phyloP scores from a whole-genome alignment of 352 stramenopile species.

The Globisporangium paddicum region DNA sequence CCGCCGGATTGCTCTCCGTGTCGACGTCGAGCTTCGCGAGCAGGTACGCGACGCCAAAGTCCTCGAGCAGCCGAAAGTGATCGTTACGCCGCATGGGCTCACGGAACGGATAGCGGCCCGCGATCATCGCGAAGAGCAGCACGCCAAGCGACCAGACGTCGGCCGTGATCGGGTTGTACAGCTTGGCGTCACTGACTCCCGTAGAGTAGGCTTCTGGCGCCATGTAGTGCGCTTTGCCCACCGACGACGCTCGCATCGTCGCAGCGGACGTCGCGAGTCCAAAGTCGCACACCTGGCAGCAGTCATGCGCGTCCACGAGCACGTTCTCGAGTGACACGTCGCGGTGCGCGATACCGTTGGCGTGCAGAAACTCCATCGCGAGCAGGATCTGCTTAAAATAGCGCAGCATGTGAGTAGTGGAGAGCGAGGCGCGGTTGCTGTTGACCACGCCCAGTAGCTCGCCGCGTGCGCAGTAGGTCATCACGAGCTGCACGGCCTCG shows the following conservation, averaged over 20 bases:
- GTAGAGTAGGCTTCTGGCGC: conserved; percentile 54
- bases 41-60: conserved; percentile 61
- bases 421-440: conserved; percentile 27
- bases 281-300: conserved; percentile 80
- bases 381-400: conserved; percentile 68
- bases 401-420: conserved; percentile 24
- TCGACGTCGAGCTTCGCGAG: conserved; percentile 65
- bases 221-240: conserved; percentile 82
- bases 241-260: conserved; percentile 27
- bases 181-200: conserved; percentile 8
- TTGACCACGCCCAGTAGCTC: conserved; percentile 79
- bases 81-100: conserved; percentile 48
- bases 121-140: conserved; percentile 74
- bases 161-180: conserved; percentile 56
- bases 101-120: conserved; percentile 56
- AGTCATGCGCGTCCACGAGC: conserved; percentile 58
- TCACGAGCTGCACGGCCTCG: conserved; percentile 57
- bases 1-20: conserved; percentile 22
- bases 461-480: conserved; percentile 58
- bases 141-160: conserved; percentile 83
- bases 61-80: conserved; percentile 48
- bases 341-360: conserved; percentile 69
- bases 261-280: conserved; percentile 45
- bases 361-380: conserved; percentile 69
- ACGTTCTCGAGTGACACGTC: conserved; percentile 84